Percentiles rank a stretch among this genome's conserved stretches.
phyloP scores from a whole-genome alignment of 2,329 filamentous ascomycete genomes.

The Diaporthe sp. region DNA sequence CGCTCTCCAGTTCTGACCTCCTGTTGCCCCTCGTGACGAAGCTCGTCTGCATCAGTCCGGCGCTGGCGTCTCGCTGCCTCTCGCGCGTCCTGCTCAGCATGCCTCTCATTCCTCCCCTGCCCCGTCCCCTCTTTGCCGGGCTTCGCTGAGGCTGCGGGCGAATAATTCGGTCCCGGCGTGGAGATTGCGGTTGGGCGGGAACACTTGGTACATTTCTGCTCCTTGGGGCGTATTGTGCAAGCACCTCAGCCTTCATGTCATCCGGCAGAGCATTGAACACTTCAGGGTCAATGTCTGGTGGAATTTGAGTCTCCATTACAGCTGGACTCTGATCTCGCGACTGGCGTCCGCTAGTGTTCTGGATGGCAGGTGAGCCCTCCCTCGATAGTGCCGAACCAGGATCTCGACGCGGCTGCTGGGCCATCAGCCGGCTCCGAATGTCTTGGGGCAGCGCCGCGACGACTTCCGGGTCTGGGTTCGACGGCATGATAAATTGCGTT shows the following conservation, averaged over 20 bases:
- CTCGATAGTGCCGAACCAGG: conserved; percentile 42
- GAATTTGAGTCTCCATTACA: conserved; percentile 54
- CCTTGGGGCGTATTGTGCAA: conserved; percentile 74
- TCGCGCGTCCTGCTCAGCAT: conserved; percentile 60
- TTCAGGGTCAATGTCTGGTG: conserved; percentile 87
- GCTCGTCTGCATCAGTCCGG: conserved; percentile 79
- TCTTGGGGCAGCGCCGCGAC: conserved; percentile 86
- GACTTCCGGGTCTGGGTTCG: conserved; percentile 84
- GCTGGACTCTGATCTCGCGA: conserved; percentile 56
- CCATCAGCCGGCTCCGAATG: conserved; percentile 81
- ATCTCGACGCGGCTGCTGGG: conserved; percentile 58
- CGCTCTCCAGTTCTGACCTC: conserved; percentile 45
- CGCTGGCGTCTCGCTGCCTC: conserved; percentile 65
- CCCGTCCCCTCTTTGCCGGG: conserved; percentile 72
- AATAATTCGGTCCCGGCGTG: conserved; percentile 68
- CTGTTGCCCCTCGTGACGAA: conserved; percentile 65
- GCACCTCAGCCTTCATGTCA: conserved; percentile 86
- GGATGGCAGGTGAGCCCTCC: conserved; percentile 45
- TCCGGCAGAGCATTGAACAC: conserved; percentile 86
- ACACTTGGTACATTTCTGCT: conserved; percentile 47
- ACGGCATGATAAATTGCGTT: conserved; percentile 92
- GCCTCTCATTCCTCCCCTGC: conserved; percentile 46
- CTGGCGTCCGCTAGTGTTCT: conserved; percentile 41
- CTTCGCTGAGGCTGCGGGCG: conserved; percentile 66
- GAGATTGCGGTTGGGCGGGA: conserved; percentile 60